These are phyloP conservation scores for Digitaria exilis DNA, from an alignment of 202 grass and related monocot species.

Conservation along the genomic window DNA sequence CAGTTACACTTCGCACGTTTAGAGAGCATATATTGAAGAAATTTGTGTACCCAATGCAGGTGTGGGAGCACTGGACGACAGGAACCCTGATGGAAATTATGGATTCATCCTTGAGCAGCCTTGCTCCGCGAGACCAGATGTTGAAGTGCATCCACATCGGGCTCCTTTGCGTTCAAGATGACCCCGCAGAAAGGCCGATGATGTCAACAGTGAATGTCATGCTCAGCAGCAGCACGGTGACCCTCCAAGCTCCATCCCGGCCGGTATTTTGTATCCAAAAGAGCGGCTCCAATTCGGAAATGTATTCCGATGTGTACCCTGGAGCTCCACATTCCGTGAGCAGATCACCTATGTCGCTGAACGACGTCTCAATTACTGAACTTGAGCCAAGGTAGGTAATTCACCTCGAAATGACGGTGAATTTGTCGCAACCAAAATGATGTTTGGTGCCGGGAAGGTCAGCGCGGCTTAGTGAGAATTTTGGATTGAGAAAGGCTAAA, in stretches of 20 bases:
- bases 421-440: not conserved
- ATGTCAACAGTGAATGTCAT: constrained; percentile 70
- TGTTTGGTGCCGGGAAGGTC: not conserved
- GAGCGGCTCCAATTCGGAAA: constrained; percentile 4
- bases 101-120: constrained; percentile 41
- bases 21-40: not conserved
- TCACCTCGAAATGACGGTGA: not conserved
- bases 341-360: constrained; percentile 45
- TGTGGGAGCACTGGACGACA: constrained; percentile 66
- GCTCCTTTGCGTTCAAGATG: constrained; percentile 67
- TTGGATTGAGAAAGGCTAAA: not conserved
- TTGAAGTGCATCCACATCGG: constrained; percentile 70
- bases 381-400: constrained; percentile 58
- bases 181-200: constrained; percentile 52
- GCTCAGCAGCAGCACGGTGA: constrained; percentile 63
- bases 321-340: not conserved
- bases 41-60: constrained; percentile 27
- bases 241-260: constrained; percentile 52
- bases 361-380: constrained; percentile 68
- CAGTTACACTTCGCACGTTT: not conserved
- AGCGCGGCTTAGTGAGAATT: not conserved
- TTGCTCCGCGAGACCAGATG: constrained; percentile 52
- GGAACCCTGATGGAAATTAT: constrained; percentile 54
- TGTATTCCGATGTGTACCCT: not conserved
- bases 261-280: constrained; percentile 58